These are phyloP conservation scores for Magnaporthiopsis poae DNA, from an alignment of 2,329 filamentous ascomycete genomes.

Conservation along the genomic window DNA sequence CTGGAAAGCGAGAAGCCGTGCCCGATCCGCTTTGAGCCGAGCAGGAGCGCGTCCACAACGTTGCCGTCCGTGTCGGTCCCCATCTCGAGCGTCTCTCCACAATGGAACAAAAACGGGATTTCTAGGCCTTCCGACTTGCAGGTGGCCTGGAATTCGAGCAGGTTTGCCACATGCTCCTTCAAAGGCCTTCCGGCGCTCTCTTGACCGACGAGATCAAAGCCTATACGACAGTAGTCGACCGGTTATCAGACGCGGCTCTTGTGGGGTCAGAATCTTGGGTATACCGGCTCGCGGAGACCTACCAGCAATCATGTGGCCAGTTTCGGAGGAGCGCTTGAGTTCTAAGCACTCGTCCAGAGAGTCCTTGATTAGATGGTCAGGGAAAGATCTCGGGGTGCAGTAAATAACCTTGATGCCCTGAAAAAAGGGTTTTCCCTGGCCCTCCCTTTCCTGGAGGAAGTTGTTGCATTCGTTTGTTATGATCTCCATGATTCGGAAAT, in stretches of 20 bases:
- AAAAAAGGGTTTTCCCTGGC: conserved; percentile 32
- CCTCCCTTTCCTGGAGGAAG: conserved; percentile 27
- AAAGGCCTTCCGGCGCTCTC: conserved; percentile 53
- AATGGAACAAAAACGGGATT: conserved; percentile 68
- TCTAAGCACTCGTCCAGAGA: conserved; percentile 52
- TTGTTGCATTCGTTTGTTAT: conserved; percentile 44
- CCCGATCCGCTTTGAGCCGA: conserved; percentile 60
- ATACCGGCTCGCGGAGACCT: conserved; percentile 18
- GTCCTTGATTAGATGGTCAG: conserved; percentile 29
- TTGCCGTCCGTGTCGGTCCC: conserved; percentile 56
- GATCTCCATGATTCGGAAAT: conserved; percentile 50
- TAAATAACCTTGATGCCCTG: conserved; percentile 62
- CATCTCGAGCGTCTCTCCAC: conserved; percentile 62
- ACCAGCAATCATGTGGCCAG: conserved; percentile 57
- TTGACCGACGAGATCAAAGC: conserved; percentile 62
- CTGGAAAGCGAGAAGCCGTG: conserved; percentile 62
- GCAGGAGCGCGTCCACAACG: conserved; percentile 55
- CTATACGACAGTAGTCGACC: conserved; percentile 23
- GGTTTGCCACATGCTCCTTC: conserved; percentile 41
- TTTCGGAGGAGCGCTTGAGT: conserved; percentile 37
- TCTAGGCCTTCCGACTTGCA: conserved; percentile 40
- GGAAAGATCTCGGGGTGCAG: conserved; percentile 56
- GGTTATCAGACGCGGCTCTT: conserved; percentile 7
- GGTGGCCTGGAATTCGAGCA: conserved; percentile 44
- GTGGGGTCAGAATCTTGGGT: background rate